Base-by-base conservation (phyloP, 2,329 filamentous ascomycete genomes). In the Rhinocladiella mackenziei region DNA sequence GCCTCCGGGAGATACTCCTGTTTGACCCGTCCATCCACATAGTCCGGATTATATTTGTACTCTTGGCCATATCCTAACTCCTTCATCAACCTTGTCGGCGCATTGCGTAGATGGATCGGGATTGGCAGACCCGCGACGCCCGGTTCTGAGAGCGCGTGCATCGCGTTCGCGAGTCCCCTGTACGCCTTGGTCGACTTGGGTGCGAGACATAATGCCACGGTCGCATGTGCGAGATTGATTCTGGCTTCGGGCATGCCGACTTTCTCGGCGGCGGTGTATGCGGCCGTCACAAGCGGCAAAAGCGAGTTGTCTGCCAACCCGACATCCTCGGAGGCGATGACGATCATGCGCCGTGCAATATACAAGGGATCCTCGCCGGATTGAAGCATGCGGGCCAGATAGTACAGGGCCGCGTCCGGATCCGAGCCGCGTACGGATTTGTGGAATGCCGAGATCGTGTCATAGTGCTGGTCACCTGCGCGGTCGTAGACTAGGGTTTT, bases 11-110 rank as follows among this genome's bases (percentile, higher is more conserved):
- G 65, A 65, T 97, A 98, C 17, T 89, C 84, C 68, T 98, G 92
- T 52, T 73, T 76, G 1, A 97, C 91, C 56, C 71, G 78, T 0
- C 92, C 92, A 49, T 89, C 80, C 38, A 77, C 68, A 60, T 91
- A 98, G 56, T 94, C 86, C 0, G 92, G 92, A 56, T 94, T 94
- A 61, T 98, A 97, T 65, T 97, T 97, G 66, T 98, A 98, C 62
- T 89, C 86, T 37, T 81, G 83, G 0, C 89, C 89, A 60, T 89
- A 94, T 0, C 88, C 91, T 55, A 97, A 69, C 56, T 96, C 91
- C 58, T 89, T 86, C 91, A 98, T 94, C 54, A 97, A 63, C 54
- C 83, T 77, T 1, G 92, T 97, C 0, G 92, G 91, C 6, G 92
- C 92, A 64, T 97, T 97, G 46, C 92, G 74, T 46, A 98, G 66